Base-by-base conservation (phyloP, 2,329 filamentous ascomycete genomes). In the Lasiodiplodia hormozganensis region DNA sequence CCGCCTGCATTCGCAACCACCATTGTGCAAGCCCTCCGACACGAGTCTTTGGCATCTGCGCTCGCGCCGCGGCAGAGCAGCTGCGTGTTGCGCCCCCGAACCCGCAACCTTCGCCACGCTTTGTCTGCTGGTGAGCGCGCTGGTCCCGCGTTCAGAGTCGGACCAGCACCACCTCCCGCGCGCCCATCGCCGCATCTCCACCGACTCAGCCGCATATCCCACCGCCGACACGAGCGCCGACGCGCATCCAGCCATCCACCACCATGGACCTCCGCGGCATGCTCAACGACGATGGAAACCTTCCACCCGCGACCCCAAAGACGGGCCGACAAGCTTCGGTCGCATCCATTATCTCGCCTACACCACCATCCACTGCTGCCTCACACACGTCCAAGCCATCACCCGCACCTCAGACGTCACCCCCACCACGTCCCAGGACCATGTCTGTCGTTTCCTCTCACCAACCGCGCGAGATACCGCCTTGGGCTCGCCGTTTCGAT, bases 231-330 rank as follows among this genome's bases (percentile, higher is more conserved):
- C 56, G n/a, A 25, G 54, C 56, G 56, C 57, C 56, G 43, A 31
- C 66, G 54, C 34, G 49, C 47, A 62, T 47, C 34, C 16, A 21
- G 25, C 21, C 34, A 28, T 23, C 52, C 23, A 36, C 49, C 40
- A 53, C 60, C 43, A 69, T 69, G 67, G 67, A 69, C 47, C 60
- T 69, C 23, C 56, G 62, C 51, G 43, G 38, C 38, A 65, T 69
- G 18, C 47, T 69, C 38, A 69, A 69, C 54, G 53, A 69, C 25
- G 67, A 65, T n/a, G 52, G 56, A 14, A 56, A 60, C 56, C 47
- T 62, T 16, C 60, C 60, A 21, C 67, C 67, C 10, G 36, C 47
- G 8, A 62, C 67, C 4, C 67, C 67, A 21, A 62, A 56, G 51
- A 64, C 43, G 16, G 67, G n/a, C 25, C 67, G 67, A 18, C 67